Conservation (phyloP, 2,329 filamentous ascomycete genomes). For the Colletotrichum sp. region DNA sequence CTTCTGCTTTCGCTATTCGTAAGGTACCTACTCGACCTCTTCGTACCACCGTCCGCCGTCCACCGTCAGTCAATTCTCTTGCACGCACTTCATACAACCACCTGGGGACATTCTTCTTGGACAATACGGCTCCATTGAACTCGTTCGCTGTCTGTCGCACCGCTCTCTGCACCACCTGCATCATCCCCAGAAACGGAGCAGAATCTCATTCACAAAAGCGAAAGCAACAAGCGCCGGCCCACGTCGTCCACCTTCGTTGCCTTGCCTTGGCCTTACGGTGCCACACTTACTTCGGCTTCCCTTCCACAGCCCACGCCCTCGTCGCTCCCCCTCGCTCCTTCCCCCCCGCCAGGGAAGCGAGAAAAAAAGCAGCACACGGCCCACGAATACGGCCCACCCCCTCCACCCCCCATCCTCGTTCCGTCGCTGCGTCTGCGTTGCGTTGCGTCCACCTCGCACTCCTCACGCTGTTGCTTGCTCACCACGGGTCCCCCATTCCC, state of each 20-base stretch:
- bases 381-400: neutral
- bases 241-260: neutral
- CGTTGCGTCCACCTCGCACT: neutral
- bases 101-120: neutral
- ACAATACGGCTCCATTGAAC: neutral
- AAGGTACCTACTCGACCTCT: neutral
- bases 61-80: neutral
- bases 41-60: neutral
- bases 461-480: neutral
- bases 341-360: neutral
- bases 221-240: neutral
- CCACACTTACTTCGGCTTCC: neutral
- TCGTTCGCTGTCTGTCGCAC: neutral
- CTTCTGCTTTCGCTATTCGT: neutral
- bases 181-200: conserved; percentile 11
- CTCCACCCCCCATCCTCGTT: neutral
- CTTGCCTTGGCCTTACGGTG: neutral
- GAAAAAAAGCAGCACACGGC: neutral
- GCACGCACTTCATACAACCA: neutral
- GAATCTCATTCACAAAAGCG: neutral
- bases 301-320: neutral
- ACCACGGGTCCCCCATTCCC: neutral
- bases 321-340: neutral
- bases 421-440: neutral
- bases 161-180: neutral